These are phyloP conservation scores for Puccinia brachypodii DNA, from an alignment of 1,284 basidiomycete genomes.

Conservation along the genomic window DNA sequence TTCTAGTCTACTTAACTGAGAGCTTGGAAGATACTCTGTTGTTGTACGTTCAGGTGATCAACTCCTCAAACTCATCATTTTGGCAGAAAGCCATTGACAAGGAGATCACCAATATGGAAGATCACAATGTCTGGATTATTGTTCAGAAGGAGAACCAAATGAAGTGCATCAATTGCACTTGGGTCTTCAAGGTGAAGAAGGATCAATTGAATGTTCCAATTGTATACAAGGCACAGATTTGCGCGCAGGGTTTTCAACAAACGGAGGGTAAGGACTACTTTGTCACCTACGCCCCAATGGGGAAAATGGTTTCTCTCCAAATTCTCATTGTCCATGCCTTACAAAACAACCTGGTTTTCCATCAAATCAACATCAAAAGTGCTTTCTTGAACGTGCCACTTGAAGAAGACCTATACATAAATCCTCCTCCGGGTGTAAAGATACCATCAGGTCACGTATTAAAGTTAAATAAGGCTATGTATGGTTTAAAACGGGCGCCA, in stretches of 20 bases:
- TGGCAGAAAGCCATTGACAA: constrained; percentile 13
- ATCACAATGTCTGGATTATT: not conserved
- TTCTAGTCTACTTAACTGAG: not conserved
- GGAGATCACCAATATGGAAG: constrained; percentile 4
- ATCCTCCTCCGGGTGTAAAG: not conserved
- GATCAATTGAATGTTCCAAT: not conserved
- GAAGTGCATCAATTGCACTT: not conserved
- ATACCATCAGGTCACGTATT: not conserved
- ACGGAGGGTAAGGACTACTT: not conserved
- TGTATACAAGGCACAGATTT: not conserved
- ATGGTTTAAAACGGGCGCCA: not conserved
- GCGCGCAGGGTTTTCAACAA: not conserved
- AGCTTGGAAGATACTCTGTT: not conserved
- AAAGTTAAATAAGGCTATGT: not conserved
- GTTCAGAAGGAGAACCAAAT: not conserved
- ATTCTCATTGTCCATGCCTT: not conserved
- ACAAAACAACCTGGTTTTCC: not conserved
- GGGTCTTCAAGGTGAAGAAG: constrained; percentile 27
- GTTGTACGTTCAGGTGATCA: not conserved
- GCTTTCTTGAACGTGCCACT: not conserved
- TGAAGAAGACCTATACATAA: not conserved
- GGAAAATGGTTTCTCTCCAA: not conserved
- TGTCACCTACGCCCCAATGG: not conserved
- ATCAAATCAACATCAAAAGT: not conserved
- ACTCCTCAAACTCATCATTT: not conserved